Percentiles rank a stretch among this genome's conserved stretches.
Evolutionary conservation across 1,284 basidiomycete species (phyloP).

Genomic region (Singerocomus rubriflavus): DNA sequence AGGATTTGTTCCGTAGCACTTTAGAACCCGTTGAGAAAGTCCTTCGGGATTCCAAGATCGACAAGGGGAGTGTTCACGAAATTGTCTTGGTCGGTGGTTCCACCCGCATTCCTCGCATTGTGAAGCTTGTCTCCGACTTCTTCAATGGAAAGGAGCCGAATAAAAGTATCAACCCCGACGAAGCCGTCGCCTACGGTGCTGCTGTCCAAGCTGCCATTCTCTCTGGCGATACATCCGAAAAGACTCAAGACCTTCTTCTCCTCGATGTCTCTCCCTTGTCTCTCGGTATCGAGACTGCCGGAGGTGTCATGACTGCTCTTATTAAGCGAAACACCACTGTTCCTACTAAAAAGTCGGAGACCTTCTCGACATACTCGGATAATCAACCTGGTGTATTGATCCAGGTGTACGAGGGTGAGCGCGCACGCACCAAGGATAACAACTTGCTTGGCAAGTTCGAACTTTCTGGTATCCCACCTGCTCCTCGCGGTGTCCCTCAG

Average conservation of each 20-base stretch:
- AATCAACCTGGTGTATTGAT: slow-evolving; percentile 99
- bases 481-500: slow-evolving; percentile 97
- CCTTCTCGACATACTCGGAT: slow-evolving; percentile 99
- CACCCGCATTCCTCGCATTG: slow-evolving; percentile 97
- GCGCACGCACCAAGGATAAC: slow-evolving; percentile 99
- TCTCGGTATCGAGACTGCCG: slow-evolving; percentile 97
- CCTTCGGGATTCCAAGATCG: slow-evolving; percentile 96
- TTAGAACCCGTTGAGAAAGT: slow-evolving; percentile 99
- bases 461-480: slow-evolving; percentile 95
- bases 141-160: slow-evolving; percentile 98
- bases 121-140: slow-evolving; percentile 98
- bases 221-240: slow-evolving; percentile 97
- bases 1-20: slow-evolving; percentile 95
- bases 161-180: slow-evolving; percentile 99
- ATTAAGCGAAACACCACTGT: slow-evolving; percentile 99
- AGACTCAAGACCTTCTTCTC: slow-evolving; percentile 94
- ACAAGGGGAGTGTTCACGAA: slow-evolving; percentile 93
- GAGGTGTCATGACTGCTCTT: slow-evolving; percentile 97
- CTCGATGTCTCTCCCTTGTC: slow-evolving; percentile 97
- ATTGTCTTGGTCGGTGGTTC: slow-evolving; percentile 98
- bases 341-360: slow-evolving; percentile 98
- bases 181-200: slow-evolving; percentile 99
- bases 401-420: slow-evolving; percentile 99
- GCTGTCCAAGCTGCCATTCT: slow-evolving; percentile 99
- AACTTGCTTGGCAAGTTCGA: slow-evolving; percentile 99